Base-by-base conservation (phyloP, 192 early-diverging fungal genomes). In the Coemansia sp. region DNA sequence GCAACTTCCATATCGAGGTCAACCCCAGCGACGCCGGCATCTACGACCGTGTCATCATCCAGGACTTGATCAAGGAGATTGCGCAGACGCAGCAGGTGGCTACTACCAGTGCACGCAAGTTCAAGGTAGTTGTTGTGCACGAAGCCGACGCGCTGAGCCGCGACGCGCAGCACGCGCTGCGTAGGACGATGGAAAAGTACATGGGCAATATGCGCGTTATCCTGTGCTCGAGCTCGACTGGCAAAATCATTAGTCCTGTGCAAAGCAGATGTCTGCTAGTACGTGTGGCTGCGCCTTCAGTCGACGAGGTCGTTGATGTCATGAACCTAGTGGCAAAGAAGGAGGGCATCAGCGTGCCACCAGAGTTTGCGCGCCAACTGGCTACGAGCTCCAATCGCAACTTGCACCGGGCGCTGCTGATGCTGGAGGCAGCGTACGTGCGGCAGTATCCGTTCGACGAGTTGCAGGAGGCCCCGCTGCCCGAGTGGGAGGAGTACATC, bases 101-200 rank as follows among this genome's bases (percentile, higher is more conserved):
- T 65, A 73, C 88, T 15, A 83, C 87, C 12, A 89, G 94, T 6
- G 89, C 89, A 64, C 88, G 92, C 64, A 74, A 80, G 62, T 99
- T 98, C 78, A 99, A 99, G 84, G 91, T 97, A 4, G 93, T 98
- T 5, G 88, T 98, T 22, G 86, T 99, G 61, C 91, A 97, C 78
- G 96, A 98, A 78, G 96, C 98, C 4, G 95, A 98, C 72, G 67
- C 80, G 46, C 85, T 99, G 60, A 88, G 89, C 34, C 85, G 91
- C 42, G 94, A 97, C 58, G 96, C 98, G 13, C 98, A 99, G 80
- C 91, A 95, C 36, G 96, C 91, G 27, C 87, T 99, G 62, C 89
- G 98, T 62, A 86, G 98, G n/a, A 99, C 98, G 3, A 99, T 99
- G 98, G 98, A 99, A 81, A 98, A 98, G 84, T 98, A 99, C 77